These are phyloP conservation scores for Penicillium tannophilum DNA, from an alignment of 495 filamentous ascomycete species.

Conservation along the genomic window DNA sequence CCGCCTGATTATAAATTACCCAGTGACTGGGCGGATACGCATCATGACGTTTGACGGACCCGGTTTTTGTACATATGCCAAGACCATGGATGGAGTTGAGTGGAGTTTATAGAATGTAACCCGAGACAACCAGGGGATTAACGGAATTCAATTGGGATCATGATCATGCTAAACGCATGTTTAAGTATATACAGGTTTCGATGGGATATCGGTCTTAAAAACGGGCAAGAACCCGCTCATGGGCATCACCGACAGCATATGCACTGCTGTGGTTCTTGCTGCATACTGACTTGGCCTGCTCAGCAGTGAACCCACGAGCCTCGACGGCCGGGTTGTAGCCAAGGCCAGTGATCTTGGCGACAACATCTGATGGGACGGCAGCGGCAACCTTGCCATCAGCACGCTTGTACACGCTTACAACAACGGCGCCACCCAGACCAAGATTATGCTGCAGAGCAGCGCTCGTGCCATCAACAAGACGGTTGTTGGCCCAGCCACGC, in stretches of 20 bases:
- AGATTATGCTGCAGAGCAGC: constrained; percentile 91
- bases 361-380: constrained; percentile 55
- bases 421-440: constrained; percentile 86
- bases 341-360: constrained; percentile 64
- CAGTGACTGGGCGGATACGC: constrained; percentile 35
- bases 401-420: constrained; percentile 89
- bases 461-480: constrained; percentile 65
- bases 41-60: constrained; percentile 18
- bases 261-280: constrained; percentile 68
- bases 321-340: constrained; percentile 94
- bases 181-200: constrained; percentile 21
- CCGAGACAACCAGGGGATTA: not conserved
- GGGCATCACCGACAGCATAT: constrained; percentile 75
- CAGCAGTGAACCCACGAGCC: constrained; percentile 80
- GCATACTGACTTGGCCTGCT: constrained; percentile 69
- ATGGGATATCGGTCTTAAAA: constrained; percentile 39
- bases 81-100: not conserved
- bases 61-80: not conserved
- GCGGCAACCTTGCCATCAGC: constrained; percentile 70
- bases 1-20: constrained; percentile 40
- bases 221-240: constrained; percentile 68
- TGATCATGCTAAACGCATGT: constrained; percentile 10
- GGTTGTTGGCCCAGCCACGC: constrained; percentile 93
- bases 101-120: not conserved
- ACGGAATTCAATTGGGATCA: constrained; percentile 5